phyloP scores from a whole-genome alignment of 106 monocot species.

The Cymbidium sinense region DNA sequence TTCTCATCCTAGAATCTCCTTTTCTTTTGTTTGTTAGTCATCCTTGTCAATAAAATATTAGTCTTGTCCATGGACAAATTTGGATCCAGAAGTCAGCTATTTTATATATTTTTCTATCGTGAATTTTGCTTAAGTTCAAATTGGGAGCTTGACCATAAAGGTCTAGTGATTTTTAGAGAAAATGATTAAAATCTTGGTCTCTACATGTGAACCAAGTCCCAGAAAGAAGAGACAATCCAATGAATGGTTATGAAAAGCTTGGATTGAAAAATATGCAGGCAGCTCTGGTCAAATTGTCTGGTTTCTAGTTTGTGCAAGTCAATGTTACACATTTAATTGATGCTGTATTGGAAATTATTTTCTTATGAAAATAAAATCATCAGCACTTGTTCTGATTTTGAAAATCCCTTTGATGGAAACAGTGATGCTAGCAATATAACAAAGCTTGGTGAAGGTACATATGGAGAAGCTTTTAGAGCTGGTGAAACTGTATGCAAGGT shows the following conservation, averaged over 20 bases:
- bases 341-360: background rate
- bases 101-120: background rate
- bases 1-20: too few relatives aligned
- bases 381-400: background rate
- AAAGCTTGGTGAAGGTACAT: conserved; percentile 98
- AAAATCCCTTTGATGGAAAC: conserved; percentile 10
- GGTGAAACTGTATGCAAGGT: conserved; percentile 82
- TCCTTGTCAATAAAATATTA: too few relatives aligned
- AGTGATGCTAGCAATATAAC: conserved; percentile 48
- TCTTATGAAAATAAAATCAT: background rate
- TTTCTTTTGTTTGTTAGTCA: too few relatives aligned
- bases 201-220: background rate
- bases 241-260: background rate
- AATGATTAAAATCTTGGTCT: background rate
- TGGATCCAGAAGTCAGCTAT: too few relatives aligned
- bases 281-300: background rate
- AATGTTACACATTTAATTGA: background rate
- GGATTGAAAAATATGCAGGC: background rate
- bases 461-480: conserved; percentile 86
- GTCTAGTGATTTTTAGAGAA: background rate
- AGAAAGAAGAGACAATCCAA: background rate
- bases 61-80: too few relatives aligned
- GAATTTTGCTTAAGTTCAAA: background rate
- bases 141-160: background rate
- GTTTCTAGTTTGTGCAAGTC: background rate